These are phyloP conservation scores for Aspergillus terreus DNA, from an alignment of 2,329 filamentous ascomycete genomes.

Conservation along the genomic window DNA sequence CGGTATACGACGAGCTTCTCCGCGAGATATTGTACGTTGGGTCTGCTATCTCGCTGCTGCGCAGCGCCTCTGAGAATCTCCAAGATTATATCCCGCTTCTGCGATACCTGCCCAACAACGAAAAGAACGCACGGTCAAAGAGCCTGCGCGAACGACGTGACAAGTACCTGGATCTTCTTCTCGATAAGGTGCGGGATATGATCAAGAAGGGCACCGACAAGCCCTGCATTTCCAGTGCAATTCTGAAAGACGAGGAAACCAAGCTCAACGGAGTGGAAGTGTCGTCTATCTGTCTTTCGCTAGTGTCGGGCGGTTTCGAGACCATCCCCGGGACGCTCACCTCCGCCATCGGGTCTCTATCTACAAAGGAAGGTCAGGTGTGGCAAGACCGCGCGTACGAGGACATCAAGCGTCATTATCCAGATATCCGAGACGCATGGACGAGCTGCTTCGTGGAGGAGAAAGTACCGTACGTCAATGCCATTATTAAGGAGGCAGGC, in stretches of 20 bases:
- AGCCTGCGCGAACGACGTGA: conserved; percentile 63
- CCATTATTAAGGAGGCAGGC: not conserved
- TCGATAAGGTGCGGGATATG: conserved; percentile 53
- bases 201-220: conserved; percentile 58
- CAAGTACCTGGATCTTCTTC: conserved; percentile 55
- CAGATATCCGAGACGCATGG: conserved; percentile 62
- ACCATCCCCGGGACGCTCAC: conserved; percentile 71
- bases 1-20: conserved; percentile 61
- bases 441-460: conserved; percentile 63
- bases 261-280: conserved; percentile 66
- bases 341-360: conserved; percentile 67
- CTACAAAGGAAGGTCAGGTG: conserved; percentile 58
- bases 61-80: conserved; percentile 71
- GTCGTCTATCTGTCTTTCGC: conserved; percentile 70
- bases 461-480: conserved; percentile 49
- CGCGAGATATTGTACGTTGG: conserved; percentile 70
- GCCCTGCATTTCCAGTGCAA: conserved; percentile 62
- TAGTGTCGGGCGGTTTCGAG: conserved; percentile 72
- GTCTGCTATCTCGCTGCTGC: conserved; percentile 64
- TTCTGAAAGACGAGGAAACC: conserved; percentile 62
- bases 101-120: conserved; percentile 54
- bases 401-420: conserved; percentile 65
- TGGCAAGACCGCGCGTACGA: conserved; percentile 64
- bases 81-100: conserved; percentile 72
- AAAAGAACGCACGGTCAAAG: conserved; percentile 54